A percentile compares a stretch with the other conserved stretches of the same genome.
Conservation (phyloP, 768 basidiomycete genomes). For the Collybia nuda region DNA sequence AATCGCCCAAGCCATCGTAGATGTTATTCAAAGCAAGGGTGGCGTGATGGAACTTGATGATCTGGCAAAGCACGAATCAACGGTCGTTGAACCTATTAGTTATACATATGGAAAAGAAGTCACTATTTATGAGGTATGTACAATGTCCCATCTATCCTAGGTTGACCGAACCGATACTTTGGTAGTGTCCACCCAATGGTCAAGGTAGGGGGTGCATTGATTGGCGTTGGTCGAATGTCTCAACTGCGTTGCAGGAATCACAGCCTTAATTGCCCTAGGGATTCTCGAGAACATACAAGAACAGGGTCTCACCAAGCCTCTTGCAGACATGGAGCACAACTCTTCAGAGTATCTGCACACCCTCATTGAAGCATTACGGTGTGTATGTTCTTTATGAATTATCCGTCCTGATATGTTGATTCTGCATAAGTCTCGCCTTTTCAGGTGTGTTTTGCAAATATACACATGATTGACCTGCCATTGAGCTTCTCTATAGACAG, state of each 20-base stretch:
- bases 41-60: slow-evolving; percentile 96
- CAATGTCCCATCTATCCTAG: neutral
- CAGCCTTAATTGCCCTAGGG: slow-evolving; percentile 89
- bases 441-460: slow-evolving; percentile 49
- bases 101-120: slow-evolving; percentile 87
- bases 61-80: slow-evolving; percentile 76
- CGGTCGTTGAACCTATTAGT: slow-evolving; percentile 86
- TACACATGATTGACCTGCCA: neutral
- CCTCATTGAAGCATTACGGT: slow-evolving; percentile 85
- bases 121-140: slow-evolving; percentile 82
- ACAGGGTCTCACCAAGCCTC: slow-evolving; percentile 63
- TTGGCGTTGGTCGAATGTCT: slow-evolving; percentile 4
- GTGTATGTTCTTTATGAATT: slow-evolving; percentile 16
- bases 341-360: slow-evolving; percentile 87
- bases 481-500: slow-evolving; percentile 51
- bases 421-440: slow-evolving; percentile 56
- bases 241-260: slow-evolving; percentile 54
- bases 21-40: slow-evolving; percentile 81
- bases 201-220: slow-evolving; percentile 55
- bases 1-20: slow-evolving; percentile 85
- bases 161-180: slow-evolving; percentile 1
- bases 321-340: slow-evolving; percentile 86
- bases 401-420: neutral
- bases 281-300: slow-evolving; percentile 87
- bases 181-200: slow-evolving; percentile 92